A percentile compares a stretch with the other conserved stretches of the same genome.
phyloP scores from a whole-genome alignment of 148 eudicot genomes.

The Heliosperma pusillum region DNA sequence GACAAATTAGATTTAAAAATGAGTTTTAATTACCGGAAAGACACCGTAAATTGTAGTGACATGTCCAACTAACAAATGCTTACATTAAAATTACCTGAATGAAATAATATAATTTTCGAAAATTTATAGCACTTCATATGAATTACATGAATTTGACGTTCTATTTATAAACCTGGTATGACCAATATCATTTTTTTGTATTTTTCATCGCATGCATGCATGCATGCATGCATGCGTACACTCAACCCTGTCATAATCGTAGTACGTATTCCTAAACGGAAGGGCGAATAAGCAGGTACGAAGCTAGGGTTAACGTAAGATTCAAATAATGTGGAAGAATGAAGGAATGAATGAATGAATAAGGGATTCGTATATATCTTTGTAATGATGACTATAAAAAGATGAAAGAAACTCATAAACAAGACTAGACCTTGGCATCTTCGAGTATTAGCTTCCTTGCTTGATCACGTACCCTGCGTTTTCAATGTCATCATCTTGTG shows the following conservation, averaged over 20 bases:
- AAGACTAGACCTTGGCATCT: conserved; percentile 11
- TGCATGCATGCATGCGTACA: too few species aligned
- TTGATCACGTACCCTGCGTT: background rate
- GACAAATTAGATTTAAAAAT: too few species aligned
- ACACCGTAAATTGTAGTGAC: too few species aligned
- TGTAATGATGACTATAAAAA: conserved; percentile 25
- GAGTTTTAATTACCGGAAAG: too few species aligned
- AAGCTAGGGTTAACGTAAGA: conserved; percentile 7
- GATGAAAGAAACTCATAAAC: background rate
- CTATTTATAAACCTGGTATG: too few species aligned
- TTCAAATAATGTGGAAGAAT: conserved; percentile 15
- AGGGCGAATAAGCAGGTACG: background rate
- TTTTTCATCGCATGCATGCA: too few species aligned
- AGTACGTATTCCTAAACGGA: background rate
- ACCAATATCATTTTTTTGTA: too few species aligned
- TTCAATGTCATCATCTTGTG: background rate
- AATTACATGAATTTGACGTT: too few species aligned
- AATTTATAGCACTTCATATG: too few species aligned
- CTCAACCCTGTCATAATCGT: conserved; percentile 3
- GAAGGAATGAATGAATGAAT: conserved; percentile 8
- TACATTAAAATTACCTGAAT: too few species aligned
- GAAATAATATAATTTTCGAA: too few species aligned
- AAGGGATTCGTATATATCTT: conserved; percentile 31
- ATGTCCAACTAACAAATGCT: too few species aligned
- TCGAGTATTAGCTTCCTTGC: conserved; percentile 24